Conservation (phyloP, 768 basidiomycete species). For the Suillus plorans region DNA sequence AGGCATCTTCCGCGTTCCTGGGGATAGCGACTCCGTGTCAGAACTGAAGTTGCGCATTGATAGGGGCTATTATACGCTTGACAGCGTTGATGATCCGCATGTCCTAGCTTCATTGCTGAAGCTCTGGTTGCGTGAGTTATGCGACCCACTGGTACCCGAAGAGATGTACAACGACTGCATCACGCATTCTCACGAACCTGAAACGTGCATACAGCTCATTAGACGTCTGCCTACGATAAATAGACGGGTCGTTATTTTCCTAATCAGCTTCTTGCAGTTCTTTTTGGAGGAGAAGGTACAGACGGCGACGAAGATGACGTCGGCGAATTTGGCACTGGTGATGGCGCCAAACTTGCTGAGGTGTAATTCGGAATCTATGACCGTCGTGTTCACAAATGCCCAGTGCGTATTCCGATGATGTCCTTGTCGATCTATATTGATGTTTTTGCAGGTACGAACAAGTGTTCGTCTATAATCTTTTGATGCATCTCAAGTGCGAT, state of each 20-base stretch:
- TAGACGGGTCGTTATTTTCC: constrained; percentile 81
- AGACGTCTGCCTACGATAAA: constrained; percentile 82
- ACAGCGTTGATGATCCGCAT: constrained; percentile 88
- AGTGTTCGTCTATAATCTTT: constrained; percentile 81
- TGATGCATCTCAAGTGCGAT: constrained; percentile 74
- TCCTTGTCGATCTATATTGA: not conserved
- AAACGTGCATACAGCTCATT: constrained; percentile 72
- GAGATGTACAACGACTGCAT: constrained; percentile 93
- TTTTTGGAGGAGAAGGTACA: constrained; percentile 81
- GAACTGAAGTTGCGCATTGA: constrained; percentile 89
- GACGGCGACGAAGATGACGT: constrained; percentile 82
- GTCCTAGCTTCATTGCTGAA: constrained; percentile 89
- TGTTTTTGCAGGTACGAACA: constrained; percentile 72
- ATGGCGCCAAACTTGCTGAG: constrained; percentile 90
- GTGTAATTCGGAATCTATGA: constrained; percentile 85
- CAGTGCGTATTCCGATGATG: constrained; percentile 54
- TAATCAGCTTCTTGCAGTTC: constrained; percentile 87
- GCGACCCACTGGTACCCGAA: constrained; percentile 88
- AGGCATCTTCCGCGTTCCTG: constrained; percentile 92
- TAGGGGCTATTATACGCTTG: constrained; percentile 86
- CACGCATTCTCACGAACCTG: constrained; percentile 60
- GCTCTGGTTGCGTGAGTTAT: constrained; percentile 89
- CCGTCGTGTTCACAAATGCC: constrained; percentile 87
- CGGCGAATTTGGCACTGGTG: constrained; percentile 83
- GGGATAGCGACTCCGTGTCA: constrained; percentile 85